A percentile compares a stretch with the other conserved stretches of the same genome.
These are phyloP conservation scores for Thielaviopsis musarum DNA, from an alignment of 2,329 filamentous ascomycete genomes.

Conservation along the genomic window DNA sequence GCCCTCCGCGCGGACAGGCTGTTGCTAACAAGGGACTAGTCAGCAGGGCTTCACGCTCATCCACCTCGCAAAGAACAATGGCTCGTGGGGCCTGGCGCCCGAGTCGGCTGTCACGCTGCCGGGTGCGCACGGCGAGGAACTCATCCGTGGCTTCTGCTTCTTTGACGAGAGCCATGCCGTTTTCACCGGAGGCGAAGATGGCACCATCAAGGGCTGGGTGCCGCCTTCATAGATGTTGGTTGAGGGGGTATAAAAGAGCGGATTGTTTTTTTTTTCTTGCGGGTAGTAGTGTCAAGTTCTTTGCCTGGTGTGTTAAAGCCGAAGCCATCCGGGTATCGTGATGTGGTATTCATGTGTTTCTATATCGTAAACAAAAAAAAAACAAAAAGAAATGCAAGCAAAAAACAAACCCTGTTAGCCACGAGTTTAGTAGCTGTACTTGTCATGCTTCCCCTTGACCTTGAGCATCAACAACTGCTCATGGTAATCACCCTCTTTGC, in stretches of 20 bases:
- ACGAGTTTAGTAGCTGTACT: slow-evolving; percentile 33
- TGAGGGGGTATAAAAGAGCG: no score
- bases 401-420: neutral
- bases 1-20: no score
- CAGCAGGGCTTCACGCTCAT: slow-evolving; percentile 42
- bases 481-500: slow-evolving; percentile 77
- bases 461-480: slow-evolving; percentile 74
- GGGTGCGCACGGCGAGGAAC: slow-evolving; percentile 45
- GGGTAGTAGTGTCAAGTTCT: no score
- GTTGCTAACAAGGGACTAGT: slow-evolving; percentile 20
- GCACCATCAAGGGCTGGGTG: slow-evolving; percentile 39
- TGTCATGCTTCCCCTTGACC: slow-evolving; percentile 86
- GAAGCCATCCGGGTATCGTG: neutral
- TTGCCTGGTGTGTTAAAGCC: neutral
- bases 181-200: slow-evolving; percentile 43
- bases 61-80: slow-evolving; percentile 34
- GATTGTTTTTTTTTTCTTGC: no score
- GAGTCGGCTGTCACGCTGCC: slow-evolving; percentile 40
- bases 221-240: slow-evolving; percentile 14
- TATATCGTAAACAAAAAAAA: neutral
- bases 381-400: neutral
- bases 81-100: slow-evolving; percentile 37
- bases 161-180: slow-evolving; percentile 42
- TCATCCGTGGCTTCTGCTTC: slow-evolving; percentile 48
- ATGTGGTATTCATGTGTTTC: neutral